Evolutionary conservation across 257 asterid species (phyloP).

Genomic region (Nicotiana attenuata): DNA sequence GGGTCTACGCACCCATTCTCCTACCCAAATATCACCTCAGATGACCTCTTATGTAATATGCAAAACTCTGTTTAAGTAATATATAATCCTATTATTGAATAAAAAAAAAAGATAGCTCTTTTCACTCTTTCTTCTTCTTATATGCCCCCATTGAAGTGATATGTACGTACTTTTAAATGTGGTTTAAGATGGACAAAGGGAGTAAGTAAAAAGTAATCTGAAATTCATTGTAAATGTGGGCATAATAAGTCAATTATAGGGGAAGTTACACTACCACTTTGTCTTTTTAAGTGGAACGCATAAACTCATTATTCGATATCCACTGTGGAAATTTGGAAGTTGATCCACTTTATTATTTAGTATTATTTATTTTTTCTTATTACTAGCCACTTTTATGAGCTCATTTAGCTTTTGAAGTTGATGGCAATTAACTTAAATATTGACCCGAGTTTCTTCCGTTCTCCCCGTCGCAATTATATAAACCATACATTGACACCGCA

Average conservation of each 20-base stretch:
- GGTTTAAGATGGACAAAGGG: constrained; percentile 8
- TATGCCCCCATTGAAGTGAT: not conserved
- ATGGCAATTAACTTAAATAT: constrained; percentile 21
- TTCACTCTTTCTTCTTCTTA: not conserved
- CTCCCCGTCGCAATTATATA: not conserved
- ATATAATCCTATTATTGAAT: too few species aligned
- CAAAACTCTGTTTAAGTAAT: too few species aligned
- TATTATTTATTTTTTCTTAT: not conserved
- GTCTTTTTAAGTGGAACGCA: constrained; percentile 27
- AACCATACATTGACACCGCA: not conserved
- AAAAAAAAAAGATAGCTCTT: too few species aligned
- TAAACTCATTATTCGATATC: not conserved
- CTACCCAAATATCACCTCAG: too few species aligned
- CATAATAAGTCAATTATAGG: constrained; percentile 16
- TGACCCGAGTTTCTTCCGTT: not conserved
- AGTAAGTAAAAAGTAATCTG: constrained; percentile 17
- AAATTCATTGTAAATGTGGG: not conserved
- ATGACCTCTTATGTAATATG: too few species aligned
- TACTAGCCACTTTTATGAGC: not conserved
- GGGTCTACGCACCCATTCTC: too few species aligned
- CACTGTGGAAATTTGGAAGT: not conserved
- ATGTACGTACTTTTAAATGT: not conserved
- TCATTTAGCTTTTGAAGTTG: constrained; percentile 15
- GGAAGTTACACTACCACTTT: constrained; percentile 7
- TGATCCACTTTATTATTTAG: not conserved